These are phyloP conservation scores for Xylariaceae sp. DNA, from an alignment of 2,329 filamentous ascomycete genomes.

Conservation along the genomic window DNA sequence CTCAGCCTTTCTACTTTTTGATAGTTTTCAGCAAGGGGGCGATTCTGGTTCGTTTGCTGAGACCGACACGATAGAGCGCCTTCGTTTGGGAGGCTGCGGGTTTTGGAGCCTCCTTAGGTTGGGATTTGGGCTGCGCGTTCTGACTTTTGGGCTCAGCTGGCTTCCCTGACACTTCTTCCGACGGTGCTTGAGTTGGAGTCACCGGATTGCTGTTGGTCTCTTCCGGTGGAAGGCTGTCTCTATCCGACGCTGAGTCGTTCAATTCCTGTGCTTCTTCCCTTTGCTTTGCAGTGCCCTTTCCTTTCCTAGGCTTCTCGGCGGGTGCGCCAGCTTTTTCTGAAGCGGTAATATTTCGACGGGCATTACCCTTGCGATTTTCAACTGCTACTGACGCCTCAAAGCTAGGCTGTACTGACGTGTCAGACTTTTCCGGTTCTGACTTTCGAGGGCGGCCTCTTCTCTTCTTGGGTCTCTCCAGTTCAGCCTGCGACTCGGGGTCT, in stretches of 20 bases:
- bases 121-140: constrained; percentile 13
- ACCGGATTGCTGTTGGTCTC: constrained; percentile 28
- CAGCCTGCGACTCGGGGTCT: constrained; percentile 13
- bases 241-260: background rate
- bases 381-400: background rate
- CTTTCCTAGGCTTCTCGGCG: constrained; percentile 12
- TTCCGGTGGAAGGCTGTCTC: constrained; percentile 16
- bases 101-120: constrained; percentile 19
- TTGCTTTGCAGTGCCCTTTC: constrained; percentile 8
- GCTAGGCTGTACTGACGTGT: constrained; percentile 1
- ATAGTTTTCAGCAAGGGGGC: constrained; percentile 49
- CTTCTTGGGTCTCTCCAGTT: constrained; percentile 34
- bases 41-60: constrained; percentile 51
- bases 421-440: constrained; percentile 26
- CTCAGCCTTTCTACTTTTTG: constrained; percentile 40
- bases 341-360: background rate
- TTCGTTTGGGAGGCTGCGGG: constrained; percentile 37
- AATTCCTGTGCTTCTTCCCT: constrained; percentile 7
- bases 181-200: constrained; percentile 13
- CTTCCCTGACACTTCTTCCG: constrained; percentile 4
- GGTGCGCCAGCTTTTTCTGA: constrained; percentile 1
- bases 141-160: constrained; percentile 10
- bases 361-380: background rate
- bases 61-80: constrained; percentile 48
- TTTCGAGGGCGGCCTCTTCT: constrained; percentile 37